Evolutionary conservation across 192 early-diverging fungal species (phyloP).

Genomic region (Nowakowskiella sp.): DNA sequence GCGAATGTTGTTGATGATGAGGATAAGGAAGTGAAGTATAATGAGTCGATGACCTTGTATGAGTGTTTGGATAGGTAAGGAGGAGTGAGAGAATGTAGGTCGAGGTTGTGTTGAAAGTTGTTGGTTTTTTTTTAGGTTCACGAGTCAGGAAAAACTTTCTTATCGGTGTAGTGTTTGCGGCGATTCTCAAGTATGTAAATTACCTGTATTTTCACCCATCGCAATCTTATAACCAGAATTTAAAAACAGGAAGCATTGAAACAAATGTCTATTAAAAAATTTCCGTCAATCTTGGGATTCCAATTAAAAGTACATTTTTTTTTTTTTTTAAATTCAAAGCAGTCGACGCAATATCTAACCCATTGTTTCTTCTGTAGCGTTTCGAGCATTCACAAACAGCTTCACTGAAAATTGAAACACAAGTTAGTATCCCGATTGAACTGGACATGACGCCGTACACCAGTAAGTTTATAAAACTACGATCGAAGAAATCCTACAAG

Average conservation of each 20-base stretch:
- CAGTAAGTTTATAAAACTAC: slow-evolving; percentile 40
- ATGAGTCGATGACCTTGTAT: too few species aligned
- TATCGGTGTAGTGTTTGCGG: slow-evolving; percentile 64
- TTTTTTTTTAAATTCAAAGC: not conserved
- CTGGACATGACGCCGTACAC: slow-evolving; percentile 92
- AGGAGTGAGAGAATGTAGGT: too few species aligned
- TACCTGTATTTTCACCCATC: slow-evolving; percentile 1
- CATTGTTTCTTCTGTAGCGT: slow-evolving; percentile 45
- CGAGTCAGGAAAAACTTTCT: slow-evolving; percentile 73
- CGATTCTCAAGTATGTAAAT: slow-evolving; percentile 18
- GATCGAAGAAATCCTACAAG: slow-evolving; percentile 5
- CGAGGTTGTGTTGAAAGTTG: too few species aligned
- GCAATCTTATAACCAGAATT: slow-evolving; percentile 7
- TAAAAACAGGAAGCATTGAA: slow-evolving; percentile 65
- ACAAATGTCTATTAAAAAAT: slow-evolving; percentile 73
- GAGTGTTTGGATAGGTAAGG: slow-evolving; percentile 11
- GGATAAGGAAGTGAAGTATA: too few species aligned
- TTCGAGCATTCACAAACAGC: slow-evolving; percentile 67
- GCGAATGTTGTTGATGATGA: too few species aligned
- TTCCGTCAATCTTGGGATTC: slow-evolving; percentile 83
- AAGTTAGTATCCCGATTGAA: slow-evolving; percentile 71
- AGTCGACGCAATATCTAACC: not conserved
- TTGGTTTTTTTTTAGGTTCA: slow-evolving; percentile 56
- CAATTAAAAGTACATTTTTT: slow-evolving; percentile 67
- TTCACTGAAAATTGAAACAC: slow-evolving; percentile 75